phyloP scores from a whole-genome alignment of 2,329 filamentous ascomycete species.

The Chrysoporthe deuterocubensis region DNA sequence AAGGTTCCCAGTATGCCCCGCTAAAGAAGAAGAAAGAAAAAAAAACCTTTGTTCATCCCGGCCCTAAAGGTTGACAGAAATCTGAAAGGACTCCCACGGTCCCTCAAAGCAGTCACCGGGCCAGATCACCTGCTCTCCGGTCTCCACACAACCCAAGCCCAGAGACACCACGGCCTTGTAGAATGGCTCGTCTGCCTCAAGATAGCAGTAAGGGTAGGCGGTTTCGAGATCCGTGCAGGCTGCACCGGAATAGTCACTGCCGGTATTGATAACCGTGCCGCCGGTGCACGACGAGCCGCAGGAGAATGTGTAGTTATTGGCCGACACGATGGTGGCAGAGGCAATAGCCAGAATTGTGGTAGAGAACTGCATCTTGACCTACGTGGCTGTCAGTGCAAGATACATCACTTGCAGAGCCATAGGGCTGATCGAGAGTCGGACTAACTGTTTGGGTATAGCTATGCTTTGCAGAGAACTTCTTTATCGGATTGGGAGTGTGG shows the following conservation, averaged over 20 bases:
- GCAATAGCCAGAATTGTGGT: conserved; percentile 18
- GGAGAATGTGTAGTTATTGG: conserved; percentile 25
- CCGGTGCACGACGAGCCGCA: conserved; percentile 23
- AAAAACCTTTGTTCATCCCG: background rate
- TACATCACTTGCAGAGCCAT: background rate
- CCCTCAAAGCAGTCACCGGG: conserved; percentile 17
- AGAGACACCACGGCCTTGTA: conserved; percentile 22
- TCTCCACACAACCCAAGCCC: background rate
- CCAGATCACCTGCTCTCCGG: conserved; percentile 1
- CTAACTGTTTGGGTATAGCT: background rate
- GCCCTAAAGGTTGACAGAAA: conserved; percentile 19
- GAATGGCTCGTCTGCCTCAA: conserved; percentile 12
- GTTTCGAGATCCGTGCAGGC: conserved; percentile 18
- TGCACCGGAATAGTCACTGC: conserved; percentile 16
- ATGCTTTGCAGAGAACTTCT: background rate
- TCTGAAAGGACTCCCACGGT: conserved; percentile 12
- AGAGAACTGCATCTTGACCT: conserved; percentile 18
- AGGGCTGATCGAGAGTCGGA: background rate
- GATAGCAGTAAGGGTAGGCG: conserved; percentile 24
- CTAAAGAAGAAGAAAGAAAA: background rate
- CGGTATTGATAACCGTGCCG: conserved; percentile 11
- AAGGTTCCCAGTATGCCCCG: background rate
- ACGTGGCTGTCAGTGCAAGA: background rate
- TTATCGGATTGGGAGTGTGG: background rate
- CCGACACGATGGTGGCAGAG: conserved; percentile 7